These are phyloP conservation scores for Tulasnella sp. DNA, from an alignment of 768 basidiomycete genomes.

Conservation along the genomic window DNA sequence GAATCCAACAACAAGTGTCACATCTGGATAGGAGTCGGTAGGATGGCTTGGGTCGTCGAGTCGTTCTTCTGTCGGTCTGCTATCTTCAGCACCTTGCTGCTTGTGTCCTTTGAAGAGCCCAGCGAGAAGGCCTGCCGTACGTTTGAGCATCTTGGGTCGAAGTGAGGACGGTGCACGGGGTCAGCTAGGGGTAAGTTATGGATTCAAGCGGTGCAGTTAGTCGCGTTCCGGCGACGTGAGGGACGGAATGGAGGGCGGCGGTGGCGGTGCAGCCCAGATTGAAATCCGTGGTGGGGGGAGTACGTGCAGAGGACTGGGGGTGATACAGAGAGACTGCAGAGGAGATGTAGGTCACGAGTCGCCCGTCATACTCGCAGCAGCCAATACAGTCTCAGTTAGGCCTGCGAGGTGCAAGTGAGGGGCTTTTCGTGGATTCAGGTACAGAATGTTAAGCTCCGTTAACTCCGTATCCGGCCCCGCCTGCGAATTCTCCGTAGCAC, in stretches of 20 bases:
- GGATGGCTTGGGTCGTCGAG: not conserved
- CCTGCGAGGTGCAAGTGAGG: too few species aligned
- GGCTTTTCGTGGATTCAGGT: too few species aligned
- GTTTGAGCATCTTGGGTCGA: not conserved
- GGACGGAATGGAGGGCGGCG: not conserved
- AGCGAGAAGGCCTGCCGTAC: not conserved
- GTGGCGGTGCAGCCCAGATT: not conserved
- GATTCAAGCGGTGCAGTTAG: too few species aligned
- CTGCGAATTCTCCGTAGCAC: too few species aligned
- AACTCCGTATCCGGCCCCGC: too few species aligned
- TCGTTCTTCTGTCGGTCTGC: not conserved
- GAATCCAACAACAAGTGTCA: not conserved
- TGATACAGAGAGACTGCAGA: too few species aligned
- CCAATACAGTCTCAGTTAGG: too few species aligned
- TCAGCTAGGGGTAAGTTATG: too few species aligned
- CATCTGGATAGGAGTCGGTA: not conserved
- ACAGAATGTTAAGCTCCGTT: too few species aligned
- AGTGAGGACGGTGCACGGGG: not conserved
- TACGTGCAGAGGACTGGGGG: too few species aligned
- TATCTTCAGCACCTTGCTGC: not conserved
- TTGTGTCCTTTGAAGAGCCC: not conserved
- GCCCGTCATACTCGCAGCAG: too few species aligned
- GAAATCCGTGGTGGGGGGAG: not conserved
- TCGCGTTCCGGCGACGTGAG: not conserved
- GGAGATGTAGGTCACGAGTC: too few species aligned